Conservation (phyloP, 208 protist genomes). For the Tritrichomonas foetus region DNA sequence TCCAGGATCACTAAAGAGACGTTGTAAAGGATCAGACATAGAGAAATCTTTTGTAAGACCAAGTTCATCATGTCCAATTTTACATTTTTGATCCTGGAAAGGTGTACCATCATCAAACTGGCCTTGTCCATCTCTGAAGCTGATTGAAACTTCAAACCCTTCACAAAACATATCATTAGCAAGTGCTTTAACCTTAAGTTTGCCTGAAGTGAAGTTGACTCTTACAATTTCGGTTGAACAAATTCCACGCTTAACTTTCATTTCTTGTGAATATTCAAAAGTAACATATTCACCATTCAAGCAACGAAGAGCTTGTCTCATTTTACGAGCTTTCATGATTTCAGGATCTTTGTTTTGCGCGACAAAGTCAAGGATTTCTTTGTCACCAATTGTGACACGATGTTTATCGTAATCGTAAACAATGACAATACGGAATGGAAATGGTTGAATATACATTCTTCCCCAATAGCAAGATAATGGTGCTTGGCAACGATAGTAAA, state of each 20-base stretch:
- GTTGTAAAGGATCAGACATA: not conserved
- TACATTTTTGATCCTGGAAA: not conserved
- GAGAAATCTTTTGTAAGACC: not conserved
- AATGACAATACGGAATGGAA: not conserved
- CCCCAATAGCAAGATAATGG: not conserved
- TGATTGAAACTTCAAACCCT: not conserved
- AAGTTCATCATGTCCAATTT: not conserved
- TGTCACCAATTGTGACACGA: not conserved
- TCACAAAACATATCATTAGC: not conserved
- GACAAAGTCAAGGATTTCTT: not conserved
- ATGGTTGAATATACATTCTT: slow-evolving; percentile 27
- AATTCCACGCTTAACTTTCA: not conserved
- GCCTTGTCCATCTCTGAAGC: not conserved
- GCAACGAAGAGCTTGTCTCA: not conserved
- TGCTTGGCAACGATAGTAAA: not conserved
- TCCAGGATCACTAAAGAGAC: not conserved
- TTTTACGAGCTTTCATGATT: not conserved
- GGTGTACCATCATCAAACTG: not conserved
- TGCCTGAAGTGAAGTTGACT: not conserved
- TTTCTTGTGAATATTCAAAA: not conserved
- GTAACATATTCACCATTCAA: not conserved
- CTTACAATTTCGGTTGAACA: not conserved
- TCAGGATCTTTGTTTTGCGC: not conserved
- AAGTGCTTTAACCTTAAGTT: not conserved
- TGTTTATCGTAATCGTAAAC: not conserved